Evolutionary conservation across 2,329 filamentous ascomycete genomes (phyloP).

Genomic region (Hypoxylon sp.): DNA sequence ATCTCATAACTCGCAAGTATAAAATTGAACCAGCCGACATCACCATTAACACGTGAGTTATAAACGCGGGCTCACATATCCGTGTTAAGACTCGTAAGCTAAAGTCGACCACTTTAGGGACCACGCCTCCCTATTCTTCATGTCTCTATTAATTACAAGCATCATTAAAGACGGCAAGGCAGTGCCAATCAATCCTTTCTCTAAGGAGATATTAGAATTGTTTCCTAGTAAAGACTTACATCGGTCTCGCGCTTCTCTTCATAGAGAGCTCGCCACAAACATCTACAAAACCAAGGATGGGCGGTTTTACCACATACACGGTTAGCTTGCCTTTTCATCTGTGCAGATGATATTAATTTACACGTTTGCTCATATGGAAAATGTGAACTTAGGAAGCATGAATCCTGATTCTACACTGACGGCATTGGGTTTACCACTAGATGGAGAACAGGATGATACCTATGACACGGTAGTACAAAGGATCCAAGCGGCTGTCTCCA

Average conservation of each 20-base stretch:
- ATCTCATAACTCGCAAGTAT: constrained; percentile 64
- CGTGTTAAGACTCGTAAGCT: background rate
- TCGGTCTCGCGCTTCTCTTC: constrained; percentile 48
- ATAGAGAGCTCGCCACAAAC: constrained; percentile 48
- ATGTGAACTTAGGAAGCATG: constrained; percentile 20
- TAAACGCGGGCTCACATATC: background rate
- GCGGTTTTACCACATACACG: constrained; percentile 46
- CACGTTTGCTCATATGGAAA: background rate
- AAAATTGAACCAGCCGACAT: constrained; percentile 56
- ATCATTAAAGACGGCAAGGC: constrained; percentile 15
- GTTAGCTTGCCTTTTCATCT: constrained; percentile 8
- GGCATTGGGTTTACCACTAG: constrained; percentile 36
- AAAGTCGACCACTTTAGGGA: constrained; percentile 44
- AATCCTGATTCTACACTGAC: constrained; percentile 39
- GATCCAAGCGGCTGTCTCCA: constrained; percentile 25
- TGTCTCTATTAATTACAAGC: constrained; percentile 49
- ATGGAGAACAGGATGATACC: constrained; percentile 20
- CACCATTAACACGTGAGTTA: constrained; percentile 61
- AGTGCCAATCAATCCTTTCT: background rate
- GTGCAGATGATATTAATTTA: background rate
- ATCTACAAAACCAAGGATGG: constrained; percentile 46
- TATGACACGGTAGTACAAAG: constrained; percentile 22
- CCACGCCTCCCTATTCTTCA: constrained; percentile 61
- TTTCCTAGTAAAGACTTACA: constrained; percentile 14
- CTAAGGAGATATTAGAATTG: background rate